These are phyloP conservation scores for Oryza glumipatula DNA, from an alignment of 176 grass and related monocot species.

Conservation along the genomic window DNA sequence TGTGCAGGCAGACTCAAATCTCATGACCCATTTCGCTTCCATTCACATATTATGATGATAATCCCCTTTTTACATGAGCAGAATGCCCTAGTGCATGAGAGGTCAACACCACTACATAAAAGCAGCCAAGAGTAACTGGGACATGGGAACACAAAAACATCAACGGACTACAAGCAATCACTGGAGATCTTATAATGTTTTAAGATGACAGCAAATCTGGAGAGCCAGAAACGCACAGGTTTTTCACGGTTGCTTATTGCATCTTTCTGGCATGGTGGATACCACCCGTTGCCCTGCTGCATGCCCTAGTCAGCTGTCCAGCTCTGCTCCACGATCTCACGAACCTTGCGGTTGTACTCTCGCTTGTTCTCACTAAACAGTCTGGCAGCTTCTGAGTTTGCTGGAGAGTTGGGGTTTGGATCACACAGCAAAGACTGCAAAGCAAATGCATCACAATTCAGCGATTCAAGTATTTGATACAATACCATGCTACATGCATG, in stretches of 20 bases:
- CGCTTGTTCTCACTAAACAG: conserved; percentile 97
- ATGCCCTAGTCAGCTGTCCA: conserved; percentile 85
- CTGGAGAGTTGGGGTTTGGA: conserved; percentile 93
- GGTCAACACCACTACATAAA: conserved; percentile 43
- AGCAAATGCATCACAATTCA: not conserved
- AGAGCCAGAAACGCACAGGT: conserved; percentile 37
- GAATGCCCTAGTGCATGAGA: conserved; percentile 24
- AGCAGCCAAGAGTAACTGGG: conserved; percentile 21
- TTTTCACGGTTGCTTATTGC: conserved; percentile 46
- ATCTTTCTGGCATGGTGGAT: conserved; percentile 25
- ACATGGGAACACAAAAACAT: conserved; percentile 39
- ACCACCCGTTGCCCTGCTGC: not conserved
- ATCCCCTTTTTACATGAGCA: conserved; percentile 39
- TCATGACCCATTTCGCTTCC: not conserved
- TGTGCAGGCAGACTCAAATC: not conserved
- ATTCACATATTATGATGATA: not conserved
- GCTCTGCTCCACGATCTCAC: conserved; percentile 94
- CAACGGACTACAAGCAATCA: conserved; percentile 44
- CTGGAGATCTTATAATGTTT: conserved; percentile 50
- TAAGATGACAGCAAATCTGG: conserved; percentile 33
- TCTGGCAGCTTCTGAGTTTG: conserved; percentile 92
- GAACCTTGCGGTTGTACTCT: conserved; percentile 93
- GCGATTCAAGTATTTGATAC: conserved; percentile 1
- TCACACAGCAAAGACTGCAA: conserved; percentile 93
- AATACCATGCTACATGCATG: not conserved